phyloP scores from a whole-genome alignment of 1,139 yeast species.

The Geotrichum australiense region DNA sequence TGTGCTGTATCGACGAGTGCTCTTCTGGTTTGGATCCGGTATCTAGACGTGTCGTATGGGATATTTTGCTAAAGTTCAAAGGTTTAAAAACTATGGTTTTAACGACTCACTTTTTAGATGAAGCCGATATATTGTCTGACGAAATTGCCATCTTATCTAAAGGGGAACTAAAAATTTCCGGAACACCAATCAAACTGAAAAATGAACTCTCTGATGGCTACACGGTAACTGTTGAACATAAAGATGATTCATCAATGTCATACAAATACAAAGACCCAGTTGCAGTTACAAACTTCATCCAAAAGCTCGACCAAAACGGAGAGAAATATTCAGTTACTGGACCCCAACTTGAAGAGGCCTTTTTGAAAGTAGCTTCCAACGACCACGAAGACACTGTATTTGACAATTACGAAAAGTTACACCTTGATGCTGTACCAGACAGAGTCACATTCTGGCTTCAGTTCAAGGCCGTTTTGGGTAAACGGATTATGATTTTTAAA shows the following conservation, averaged over 20 bases:
- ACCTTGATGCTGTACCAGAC: no score
- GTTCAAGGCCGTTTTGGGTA: slow-evolving; percentile 29
- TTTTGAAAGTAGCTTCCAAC: slow-evolving; percentile 31
- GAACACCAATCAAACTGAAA: slow-evolving; percentile 33
- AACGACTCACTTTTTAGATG: slow-evolving; percentile 37
- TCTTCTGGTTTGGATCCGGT: slow-evolving; percentile 37
- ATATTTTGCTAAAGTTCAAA: slow-evolving; percentile 31
- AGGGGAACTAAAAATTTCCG: slow-evolving; percentile 31
- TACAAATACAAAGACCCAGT: slow-evolving; percentile 21
- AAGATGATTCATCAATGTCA: slow-evolving; percentile 26
- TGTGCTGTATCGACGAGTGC: slow-evolving; percentile 37
- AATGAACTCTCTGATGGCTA: slow-evolving; percentile 34
- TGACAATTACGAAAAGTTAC: no score
- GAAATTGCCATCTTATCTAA: slow-evolving; percentile 33
- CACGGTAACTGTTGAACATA: slow-evolving; percentile 23
- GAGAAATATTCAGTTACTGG: slow-evolving; percentile 29
- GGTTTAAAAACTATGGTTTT: slow-evolving; percentile 30
- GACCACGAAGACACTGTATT: slow-evolving; percentile 28
- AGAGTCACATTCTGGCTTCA: slow-evolving; percentile 25
- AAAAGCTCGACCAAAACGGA: slow-evolving; percentile 23
- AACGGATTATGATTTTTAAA: slow-evolving; percentile 29
- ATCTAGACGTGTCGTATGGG: slow-evolving; percentile 36
- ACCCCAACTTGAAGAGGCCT: slow-evolving; percentile 35
- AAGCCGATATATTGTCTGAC: slow-evolving; percentile 36
- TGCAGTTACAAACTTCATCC: slow-evolving; percentile 24